These are phyloP conservation scores for Aspergillus eucalypticola DNA, from an alignment of 2,329 filamentous ascomycete genomes.

Conservation along the genomic window DNA sequence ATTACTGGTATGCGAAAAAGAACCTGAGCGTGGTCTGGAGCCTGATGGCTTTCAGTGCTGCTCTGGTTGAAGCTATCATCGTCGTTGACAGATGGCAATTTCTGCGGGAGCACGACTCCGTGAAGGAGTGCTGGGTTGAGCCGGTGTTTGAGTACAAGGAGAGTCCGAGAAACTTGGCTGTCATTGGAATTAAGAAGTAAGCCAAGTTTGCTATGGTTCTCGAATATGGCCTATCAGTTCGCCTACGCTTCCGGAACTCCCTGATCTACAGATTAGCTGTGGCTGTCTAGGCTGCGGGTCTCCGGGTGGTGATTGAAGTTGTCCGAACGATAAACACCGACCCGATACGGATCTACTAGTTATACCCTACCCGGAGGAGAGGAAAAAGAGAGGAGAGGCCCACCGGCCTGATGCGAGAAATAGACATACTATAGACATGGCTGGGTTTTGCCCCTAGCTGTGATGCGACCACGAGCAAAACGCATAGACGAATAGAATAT, in stretches of 20 bases:
- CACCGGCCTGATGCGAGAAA: not conserved
- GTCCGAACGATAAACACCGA: not conserved
- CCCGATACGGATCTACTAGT: not conserved
- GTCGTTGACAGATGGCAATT: slow-evolving; percentile 89
- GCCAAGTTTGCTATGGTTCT: not conserved
- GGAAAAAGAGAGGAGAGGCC: too few relatives aligned
- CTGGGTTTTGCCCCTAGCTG: not conserved
- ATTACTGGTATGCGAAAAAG: slow-evolving; percentile 68
- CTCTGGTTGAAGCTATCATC: slow-evolving; percentile 84
- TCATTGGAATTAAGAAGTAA: slow-evolving; percentile 81
- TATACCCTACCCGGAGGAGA: too few relatives aligned
- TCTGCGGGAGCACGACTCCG: slow-evolving; percentile 74
- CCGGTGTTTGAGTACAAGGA: slow-evolving; percentile 83
- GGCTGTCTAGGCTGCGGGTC: not conserved
- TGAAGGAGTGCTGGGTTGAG: slow-evolving; percentile 83
- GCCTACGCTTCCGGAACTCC: not conserved
- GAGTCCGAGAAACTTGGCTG: slow-evolving; percentile 87
- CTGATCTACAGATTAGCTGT: not conserved
- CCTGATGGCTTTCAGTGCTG: slow-evolving; percentile 92
- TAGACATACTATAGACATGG: not conserved
- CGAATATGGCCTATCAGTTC: not conserved
- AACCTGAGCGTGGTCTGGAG: slow-evolving; percentile 88
- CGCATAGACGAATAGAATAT: not conserved
- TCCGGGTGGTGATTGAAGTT: not conserved
- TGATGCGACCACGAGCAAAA: slow-evolving; percentile 7